Evolutionary conservation across 2,329 filamentous ascomycete genomes (phyloP).

Genomic region (Fusarium annulatum): DNA sequence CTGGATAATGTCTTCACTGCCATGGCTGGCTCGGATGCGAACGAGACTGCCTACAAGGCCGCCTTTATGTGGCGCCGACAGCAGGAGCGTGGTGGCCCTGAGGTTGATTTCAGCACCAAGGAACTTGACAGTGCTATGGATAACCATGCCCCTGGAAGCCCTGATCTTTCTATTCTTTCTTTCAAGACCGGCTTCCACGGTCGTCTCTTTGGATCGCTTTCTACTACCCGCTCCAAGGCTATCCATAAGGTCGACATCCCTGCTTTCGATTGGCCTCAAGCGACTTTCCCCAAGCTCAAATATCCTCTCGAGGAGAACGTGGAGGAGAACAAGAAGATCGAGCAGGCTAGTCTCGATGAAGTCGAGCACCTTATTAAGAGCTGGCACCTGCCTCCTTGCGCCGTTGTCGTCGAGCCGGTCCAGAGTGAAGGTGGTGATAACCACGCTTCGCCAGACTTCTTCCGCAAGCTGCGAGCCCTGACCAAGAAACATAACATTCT

Average conservation of each 20-base stretch:
- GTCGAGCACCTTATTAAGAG: slow-evolving; percentile 83
- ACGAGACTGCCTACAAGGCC: slow-evolving; percentile 94
- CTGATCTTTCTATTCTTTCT: slow-evolving; percentile 83
- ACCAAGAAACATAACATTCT: slow-evolving; percentile 82
- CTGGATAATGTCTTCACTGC: slow-evolving; percentile 91
- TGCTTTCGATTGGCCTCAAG: slow-evolving; percentile 94
- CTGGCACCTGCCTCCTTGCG: slow-evolving; percentile 82
- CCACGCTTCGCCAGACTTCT: slow-evolving; percentile 89
- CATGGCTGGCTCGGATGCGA: slow-evolving; percentile 89
- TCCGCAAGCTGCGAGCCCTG: slow-evolving; percentile 82
- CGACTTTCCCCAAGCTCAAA: slow-evolving; percentile 84
- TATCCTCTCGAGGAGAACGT: slow-evolving; percentile 86
- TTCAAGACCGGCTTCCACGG: slow-evolving; percentile 93
- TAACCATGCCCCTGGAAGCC: slow-evolving; percentile 81
- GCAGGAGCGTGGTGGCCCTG: slow-evolving; percentile 79
- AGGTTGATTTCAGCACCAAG: slow-evolving; percentile 81
- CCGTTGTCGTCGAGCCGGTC: slow-evolving; percentile 88
- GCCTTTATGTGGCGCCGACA: slow-evolving; percentile 94
- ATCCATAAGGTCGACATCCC: slow-evolving; percentile 97
- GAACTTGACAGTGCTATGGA: slow-evolving; percentile 82
- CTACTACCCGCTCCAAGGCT: slow-evolving; percentile 90
- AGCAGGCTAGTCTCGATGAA: slow-evolving; percentile 83
- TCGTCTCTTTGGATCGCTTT: slow-evolving; percentile 86
- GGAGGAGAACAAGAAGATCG: slow-evolving; percentile 83
- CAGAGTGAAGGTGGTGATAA: slow-evolving; percentile 96